Base-by-base conservation (phyloP, 2,329 filamentous ascomycete species). In the Alternaria incomplexa region DNA sequence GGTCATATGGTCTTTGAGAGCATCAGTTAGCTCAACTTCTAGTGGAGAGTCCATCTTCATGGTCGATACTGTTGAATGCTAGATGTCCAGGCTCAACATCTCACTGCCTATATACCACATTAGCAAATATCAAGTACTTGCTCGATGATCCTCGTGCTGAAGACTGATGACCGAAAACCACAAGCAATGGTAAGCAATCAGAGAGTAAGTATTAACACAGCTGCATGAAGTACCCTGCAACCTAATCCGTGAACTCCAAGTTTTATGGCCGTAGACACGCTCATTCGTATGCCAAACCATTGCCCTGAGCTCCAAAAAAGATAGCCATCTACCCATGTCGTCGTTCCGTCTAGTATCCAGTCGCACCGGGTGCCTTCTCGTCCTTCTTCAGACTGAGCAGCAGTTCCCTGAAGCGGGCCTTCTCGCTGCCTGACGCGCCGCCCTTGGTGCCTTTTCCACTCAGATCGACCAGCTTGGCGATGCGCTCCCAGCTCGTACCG, bases 401-500 rank as follows among this genome's bases (percentile, higher is more conserved):
- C 77, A 98, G 77, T 83, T 98, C 95, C 70, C 96, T 90, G 87
- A 99, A 98, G 68, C 93, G 92, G 81, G 96, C 93, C 87, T 99
- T 99, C 74, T 95, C 94, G 64, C 92, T 96, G 48, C 94, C 95
- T 64, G 89, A 90, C 46, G 92, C 93, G 76, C 94, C 95, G 62
- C 95, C 94, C 81, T 90, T 92, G 63, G 88, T 84, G 13, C 95
- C 93, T 84, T 98, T 99, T 66, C 96, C 96, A 75, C 93, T 97
- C 69, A 99, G 83, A 81, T 99, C 96, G n/a, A 98, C 94, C 72
- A 99, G 82, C 85, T 98, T 99, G 23, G 94, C 91, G 77, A 99
- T 98, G 71, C 96, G 91, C 84, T 99, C 96, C 96, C 96, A 99
- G 86, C 93, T 97, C 6, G 96, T 99, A 66, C 96, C 96, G 54